Evolutionary conservation across 352 stramenopile genomes (phyloP).

Genomic region (Phytophthora cactorum): DNA sequence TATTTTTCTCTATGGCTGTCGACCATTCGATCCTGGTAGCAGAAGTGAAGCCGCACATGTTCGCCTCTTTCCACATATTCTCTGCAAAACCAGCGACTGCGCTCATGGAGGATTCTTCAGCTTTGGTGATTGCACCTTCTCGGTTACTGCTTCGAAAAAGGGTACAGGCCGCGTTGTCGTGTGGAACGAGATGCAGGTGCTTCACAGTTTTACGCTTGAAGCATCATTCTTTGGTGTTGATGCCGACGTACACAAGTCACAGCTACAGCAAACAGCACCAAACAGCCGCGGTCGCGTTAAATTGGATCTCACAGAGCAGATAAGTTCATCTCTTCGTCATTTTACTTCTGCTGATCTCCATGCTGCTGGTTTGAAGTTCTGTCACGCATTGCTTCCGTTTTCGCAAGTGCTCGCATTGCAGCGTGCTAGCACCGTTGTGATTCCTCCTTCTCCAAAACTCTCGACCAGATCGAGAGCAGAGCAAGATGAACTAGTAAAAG

Average conservation of each 20-base stretch:
- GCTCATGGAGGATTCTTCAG: conserved; percentile 61
- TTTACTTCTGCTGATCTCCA: conserved; percentile 68
- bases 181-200: conserved; percentile 65
- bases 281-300: conserved; percentile 19
- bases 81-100: conserved; percentile 59
- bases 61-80: conserved; percentile 75
- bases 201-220: conserved; percentile 85
- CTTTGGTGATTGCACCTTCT: conserved; percentile 77
- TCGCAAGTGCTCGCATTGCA: conserved; percentile 62
- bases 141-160: conserved; percentile 59
- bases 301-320: conserved; percentile 15
- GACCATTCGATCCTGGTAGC: conserved; percentile 47
- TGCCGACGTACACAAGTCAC: conserved; percentile 11
- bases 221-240: conserved; percentile 76
- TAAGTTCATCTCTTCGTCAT: conserved; percentile 31
- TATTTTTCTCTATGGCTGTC: conserved; percentile 89
- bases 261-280: conserved; percentile 18
- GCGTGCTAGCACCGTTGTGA: conserved; percentile 9
- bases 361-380: conserved; percentile 55
- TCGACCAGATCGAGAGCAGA: conserved; percentile 1
- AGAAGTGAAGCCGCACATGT: conserved; percentile 57
- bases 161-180: conserved; percentile 73
- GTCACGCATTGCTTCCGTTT: conserved; percentile 64
- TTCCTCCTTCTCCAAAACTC: background rate
- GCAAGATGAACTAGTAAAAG: background rate